Evolutionary conservation across 306 rosid species (phyloP), one percentile per base, ranked within the genome.

Genomic region (Crotalaria pallida): DNA sequence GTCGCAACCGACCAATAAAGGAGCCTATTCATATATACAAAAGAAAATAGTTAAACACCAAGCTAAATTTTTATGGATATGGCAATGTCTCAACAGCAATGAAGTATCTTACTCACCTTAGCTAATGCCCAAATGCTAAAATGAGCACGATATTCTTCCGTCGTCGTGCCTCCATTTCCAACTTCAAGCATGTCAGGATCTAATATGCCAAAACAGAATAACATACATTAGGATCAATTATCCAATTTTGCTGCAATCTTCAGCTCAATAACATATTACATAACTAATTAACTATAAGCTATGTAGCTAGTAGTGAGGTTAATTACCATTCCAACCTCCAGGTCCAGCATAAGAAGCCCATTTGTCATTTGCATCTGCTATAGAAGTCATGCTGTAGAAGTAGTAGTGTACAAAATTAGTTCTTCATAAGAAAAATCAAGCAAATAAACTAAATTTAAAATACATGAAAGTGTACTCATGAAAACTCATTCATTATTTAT

Each of bases 151-250:
- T 88, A 85, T 74, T 88, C 95, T 50, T 74, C 86, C 6, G 71
- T 43, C 11, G 83, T 72, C 95, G 86, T 88, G 21, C 95, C 87
- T 58, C 95, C 91, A 71, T 88, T 88, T 57, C 89, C 95, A 18
- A 86, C 86, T 80, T 86, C 95, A 21, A 88, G 87, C 88, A 88
- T 86, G 68, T 88, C 95, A 15, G 95, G 95, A 84, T 88, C 91
- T 88, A 80, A 60, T 36, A 63, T 19, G 2, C 6, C 48, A 72
- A 77, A 76, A 7, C 13, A 6, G 0, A 72, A 22, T 21, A 49
- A 18, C 16, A 71, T 66, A 17, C 18, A 44, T 44, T 11, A 71
- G 6, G 67, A 58, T 21, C 21, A 16, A 44, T 88, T 90, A n/a
- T 88, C 70, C 38, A 72, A 17, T 43, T 36, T 6, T 62, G 51